Base-by-base conservation (phyloP, 768 basidiomycete genomes). In the Amanita pseudoporphyria region DNA sequence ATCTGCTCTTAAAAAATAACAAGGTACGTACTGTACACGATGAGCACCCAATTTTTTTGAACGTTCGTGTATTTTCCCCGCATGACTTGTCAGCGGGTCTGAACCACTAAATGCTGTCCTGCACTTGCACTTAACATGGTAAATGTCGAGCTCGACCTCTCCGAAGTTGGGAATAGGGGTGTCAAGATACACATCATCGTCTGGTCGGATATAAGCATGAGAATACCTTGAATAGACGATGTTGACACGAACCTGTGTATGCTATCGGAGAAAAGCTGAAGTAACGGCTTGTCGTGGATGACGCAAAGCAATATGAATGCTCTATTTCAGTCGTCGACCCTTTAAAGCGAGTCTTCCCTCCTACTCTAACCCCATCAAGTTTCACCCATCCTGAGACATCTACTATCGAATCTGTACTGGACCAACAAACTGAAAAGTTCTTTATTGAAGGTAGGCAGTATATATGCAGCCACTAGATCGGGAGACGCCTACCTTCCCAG, bases 161-260 rank as follows among this genome's bases (percentile, higher is more conserved):
- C 62, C 62, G 16, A 49, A 52, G 30, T 47, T 53, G 26, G 21
- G 37, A 7, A 24, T 33, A 32, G 33, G 45, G 5, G 47, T 38
- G 21, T 55, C 43, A 10, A 64, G 53, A 32, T 53, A 56, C 0
- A 43, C 31, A 39, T 63, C 61, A 37, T 64, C 63, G 33, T 65
- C 63, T 65, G 31, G 13, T 21, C 18, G 10, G 13, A n/a, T 24
- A 14, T 42, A 26, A 19, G 6, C 16, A 13, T 13, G 7, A 45
- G 0, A 31, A 21, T 9, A 2, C n/a, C n/a, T n/a, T 13, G 16
- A 30, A 45, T 19, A 2, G 18, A 32, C 18, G 31, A 28, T 7
- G 7, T 28, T 12, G 9, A 1, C 6, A 33, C 49, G 45, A 7
- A 53, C 56, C 53, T 44, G 56, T 57, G 12, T 42, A 47, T 7